Base-by-base conservation (phyloP, 441 rosid genomes). In the Arabidopsis hybrid region DNA sequence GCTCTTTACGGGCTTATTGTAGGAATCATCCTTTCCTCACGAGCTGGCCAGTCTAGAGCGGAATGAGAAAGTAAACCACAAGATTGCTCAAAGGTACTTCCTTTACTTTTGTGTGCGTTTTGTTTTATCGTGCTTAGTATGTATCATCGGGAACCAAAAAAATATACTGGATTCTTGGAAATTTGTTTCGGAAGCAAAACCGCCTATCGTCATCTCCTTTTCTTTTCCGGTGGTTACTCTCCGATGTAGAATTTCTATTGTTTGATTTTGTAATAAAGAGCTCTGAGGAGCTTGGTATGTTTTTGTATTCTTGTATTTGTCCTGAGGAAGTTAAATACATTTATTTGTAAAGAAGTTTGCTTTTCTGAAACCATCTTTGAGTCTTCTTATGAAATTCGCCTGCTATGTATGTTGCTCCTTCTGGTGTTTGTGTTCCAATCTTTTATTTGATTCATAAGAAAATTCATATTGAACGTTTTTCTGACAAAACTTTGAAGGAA, bases 21-120 rank as follows among this genome's bases (percentile, higher is more conserved):
- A 3, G 82, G 82, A 21, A 79, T 79, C 38, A 79, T 79, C 42
- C 79, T 79, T 3, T 79, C 82, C 26, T 79, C 82, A 8, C 65
- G 82, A 51, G 82, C 82, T 65, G 82, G 82, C 14, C 82, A 79
- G 68, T 79, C 82, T 35, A 65, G 82, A 74, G 82, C 82, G 6
- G 82, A 79, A 58, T 79, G 71, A 70, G 65, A 50, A 64, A 32
- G 17, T 62, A 16, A 16, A n/a, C 6, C 40, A 18, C 61, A 32
- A 18, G 72, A 49, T 42, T 76, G 11, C 17, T 6, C 53, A 8
- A 65, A 59, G 72, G 58, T 57, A 57, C 26, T 21, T 46, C 43
- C 21, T 32, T 65, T 71, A 47, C 72, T 70, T 62, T 56, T 59
- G 68, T 77, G 71, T 71, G 68, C 51, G 18, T 53, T 76, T 56